Evolutionary conservation across 23 red algal species (phyloP).

Genomic region (Rhodosorus marinus): DNA sequence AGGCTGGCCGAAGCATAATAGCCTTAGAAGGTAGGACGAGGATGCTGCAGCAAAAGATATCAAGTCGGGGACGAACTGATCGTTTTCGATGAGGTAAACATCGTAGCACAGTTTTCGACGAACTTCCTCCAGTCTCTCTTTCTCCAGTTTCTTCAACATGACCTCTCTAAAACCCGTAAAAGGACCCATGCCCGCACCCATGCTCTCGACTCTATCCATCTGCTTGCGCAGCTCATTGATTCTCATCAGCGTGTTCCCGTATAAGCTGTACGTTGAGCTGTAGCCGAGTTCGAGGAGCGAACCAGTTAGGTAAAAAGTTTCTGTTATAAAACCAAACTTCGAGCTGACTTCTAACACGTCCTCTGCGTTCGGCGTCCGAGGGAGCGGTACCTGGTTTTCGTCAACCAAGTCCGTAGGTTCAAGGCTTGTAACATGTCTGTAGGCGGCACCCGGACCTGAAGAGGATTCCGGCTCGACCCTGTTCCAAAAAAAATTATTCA

Average conservation of each 20-base stretch:
- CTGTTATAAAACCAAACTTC: conserved; percentile 71
- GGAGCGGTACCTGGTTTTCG: too few species aligned
- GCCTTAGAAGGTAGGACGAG: too few species aligned
- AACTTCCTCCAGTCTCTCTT: conserved; percentile 24
- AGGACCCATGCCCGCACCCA: conserved; percentile 7
- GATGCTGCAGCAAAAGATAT: too few species aligned
- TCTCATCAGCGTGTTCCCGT: conserved; percentile 56
- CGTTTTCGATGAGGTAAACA: conserved; percentile 69
- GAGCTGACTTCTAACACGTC: neutral
- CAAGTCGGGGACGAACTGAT: too few species aligned
- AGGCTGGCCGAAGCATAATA: too few species aligned
- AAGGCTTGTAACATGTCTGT: too few species aligned
- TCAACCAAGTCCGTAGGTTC: too few species aligned
- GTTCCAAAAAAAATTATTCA: too few species aligned
- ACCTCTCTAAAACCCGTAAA: conserved; percentile 19
- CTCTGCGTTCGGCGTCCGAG: neutral
- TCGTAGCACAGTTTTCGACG: conserved; percentile 46
- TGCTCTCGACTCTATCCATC: conserved; percentile 47
- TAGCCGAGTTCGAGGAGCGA: conserved; percentile 59
- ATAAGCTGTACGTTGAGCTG: conserved; percentile 34
- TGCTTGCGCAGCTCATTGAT: conserved; percentile 35
- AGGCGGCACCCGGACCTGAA: too few species aligned
- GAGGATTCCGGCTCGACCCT: too few species aligned
- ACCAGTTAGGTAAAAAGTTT: conserved; percentile 84
- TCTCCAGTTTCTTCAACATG: conserved; percentile 25